These are phyloP conservation scores for Asterochloris erici DNA, from an alignment of 139 green algal genomes.

Conservation along the genomic window DNA sequence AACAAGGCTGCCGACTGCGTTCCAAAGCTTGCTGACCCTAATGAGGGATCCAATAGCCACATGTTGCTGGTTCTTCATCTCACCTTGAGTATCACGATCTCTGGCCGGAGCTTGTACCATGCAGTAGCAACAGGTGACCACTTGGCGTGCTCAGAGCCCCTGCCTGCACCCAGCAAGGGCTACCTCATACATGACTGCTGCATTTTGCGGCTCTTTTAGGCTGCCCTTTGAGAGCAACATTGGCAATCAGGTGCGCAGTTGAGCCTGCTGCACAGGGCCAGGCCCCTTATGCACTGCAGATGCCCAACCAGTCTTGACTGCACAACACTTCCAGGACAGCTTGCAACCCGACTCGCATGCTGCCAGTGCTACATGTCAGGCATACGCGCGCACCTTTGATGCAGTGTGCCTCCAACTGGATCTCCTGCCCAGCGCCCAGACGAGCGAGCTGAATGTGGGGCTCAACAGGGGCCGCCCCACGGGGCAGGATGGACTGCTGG, in stretches of 20 bases:
- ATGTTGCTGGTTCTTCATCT: neutral
- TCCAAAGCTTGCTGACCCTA: neutral
- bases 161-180: conserved; percentile 26
- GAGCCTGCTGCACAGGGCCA: no score
- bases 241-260: no score
- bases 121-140: conserved; percentile 96
- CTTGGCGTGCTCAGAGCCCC: conserved; percentile 94
- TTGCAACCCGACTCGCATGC: conserved; percentile 39
- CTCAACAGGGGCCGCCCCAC: conserved; percentile 48
- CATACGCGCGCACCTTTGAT: conserved; percentile 57
- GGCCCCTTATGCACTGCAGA: no score
- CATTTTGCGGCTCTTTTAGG: no score
- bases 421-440: conserved; percentile 74
- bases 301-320: no score
- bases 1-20: neutral
- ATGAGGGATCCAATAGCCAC: neutral
- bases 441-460: conserved; percentile 93
- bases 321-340: no score
- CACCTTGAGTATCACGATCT: conserved; percentile 72
- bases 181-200: no score
- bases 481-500: conserved; percentile 45
- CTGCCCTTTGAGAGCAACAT: no score
- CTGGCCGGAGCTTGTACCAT: conserved; percentile 53
- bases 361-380: neutral
- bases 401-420: conserved; percentile 90